Base-by-base conservation (phyloP, 2,329 filamentous ascomycete genomes). In the Calonectria crousiana region DNA sequence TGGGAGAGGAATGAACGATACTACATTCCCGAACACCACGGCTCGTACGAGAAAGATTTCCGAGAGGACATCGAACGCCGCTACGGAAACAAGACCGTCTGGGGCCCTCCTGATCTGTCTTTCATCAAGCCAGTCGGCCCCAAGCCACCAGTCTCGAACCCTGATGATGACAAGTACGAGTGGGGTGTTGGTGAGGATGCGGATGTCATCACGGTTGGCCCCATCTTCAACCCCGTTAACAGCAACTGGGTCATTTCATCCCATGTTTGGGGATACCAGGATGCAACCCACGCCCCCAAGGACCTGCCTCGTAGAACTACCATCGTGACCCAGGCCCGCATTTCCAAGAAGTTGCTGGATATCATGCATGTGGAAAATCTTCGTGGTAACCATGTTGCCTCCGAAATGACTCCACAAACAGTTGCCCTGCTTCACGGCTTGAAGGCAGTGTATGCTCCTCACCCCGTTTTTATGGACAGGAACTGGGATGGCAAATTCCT, bases 151-250 rank as follows among this genome's bases (percentile, higher is more conserved):
- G 88, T 88, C 2, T 83, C 86, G 0, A 90, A 90, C 51, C 87
- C 91, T 18, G 85, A 88, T 62, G 84, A 90, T n/a, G 94, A 95
- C 79, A 86, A 93, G 73, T 95, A 94, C 82, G 85, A 91, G 81
- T 95, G 94, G 94, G 94, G 94, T 72, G 92, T 95, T 2, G 93
- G 92, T 58, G 93, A 95, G 83, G 92, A 94, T 75, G 93, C 93
- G 9, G 93, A 95, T 81, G 89, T 94, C 73, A 92, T 95, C 81
- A 93, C 92, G 10, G 91, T 96, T 77, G 92, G 93, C 38, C 94
- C 94, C n/a, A 93, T 96, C 75, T 95, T 96, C 85, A 92, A 96
- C 81, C 92, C 93, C 0, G 87, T 91, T 52, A 89, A 90, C 78
- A 95, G 93, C 67, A 92, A 92, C 78, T 96, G 94, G 94, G 90